Evolutionary conservation across 805 yeast species (phyloP), one percentile per base, ranked within the genome.

Genomic region (Debaryomyces hansenii): DNA sequence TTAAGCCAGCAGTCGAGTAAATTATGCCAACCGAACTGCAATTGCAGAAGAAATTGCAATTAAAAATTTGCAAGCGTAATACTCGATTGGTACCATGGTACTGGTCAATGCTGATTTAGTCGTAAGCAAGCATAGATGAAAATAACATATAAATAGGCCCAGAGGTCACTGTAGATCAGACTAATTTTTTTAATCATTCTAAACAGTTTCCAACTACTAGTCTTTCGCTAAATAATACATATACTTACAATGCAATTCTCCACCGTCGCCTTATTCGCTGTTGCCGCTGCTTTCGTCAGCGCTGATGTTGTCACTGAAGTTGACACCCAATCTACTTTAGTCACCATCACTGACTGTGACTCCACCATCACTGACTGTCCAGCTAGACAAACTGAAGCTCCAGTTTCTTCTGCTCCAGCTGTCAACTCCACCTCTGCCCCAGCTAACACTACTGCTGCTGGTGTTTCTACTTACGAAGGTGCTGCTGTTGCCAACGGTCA

Each of bases 321-420:
- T 48, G 64, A 57, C 29, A 38, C 51, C 37, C 48, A 60, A 44
- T 61, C 72, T 52, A 67, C 73, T 53, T 63, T 70, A 59, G 73
- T 66, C 38, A 72, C 77, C 66, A 61, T 70, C 66, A 68, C 72
- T 53, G 57, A 64, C 44, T 72, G 77, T 64, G 75, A 51, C 46
- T 44, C 62, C 18, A 57, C 60, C 47, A 77, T 71, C 54, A 71
- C 77, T 46, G 57, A 68, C 69, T 73, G 77, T 62, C 77, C 78
- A 63, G 67, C 66, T 48, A 47, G 44, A 35, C 46, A 50, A 45
- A 29, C 57, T 20, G 51, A 59, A 21, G 33, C 60, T 34, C 53
- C 46, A 37, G 41, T 43, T 27, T 44, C 63, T 46, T 45, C 57
- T 50, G 55, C 59, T 48, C 47, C 59, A 44, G 50, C 59, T 34